Base-by-base conservation (phyloP, 495 filamentous ascomycete genomes). In the Glonium stellatum region DNA sequence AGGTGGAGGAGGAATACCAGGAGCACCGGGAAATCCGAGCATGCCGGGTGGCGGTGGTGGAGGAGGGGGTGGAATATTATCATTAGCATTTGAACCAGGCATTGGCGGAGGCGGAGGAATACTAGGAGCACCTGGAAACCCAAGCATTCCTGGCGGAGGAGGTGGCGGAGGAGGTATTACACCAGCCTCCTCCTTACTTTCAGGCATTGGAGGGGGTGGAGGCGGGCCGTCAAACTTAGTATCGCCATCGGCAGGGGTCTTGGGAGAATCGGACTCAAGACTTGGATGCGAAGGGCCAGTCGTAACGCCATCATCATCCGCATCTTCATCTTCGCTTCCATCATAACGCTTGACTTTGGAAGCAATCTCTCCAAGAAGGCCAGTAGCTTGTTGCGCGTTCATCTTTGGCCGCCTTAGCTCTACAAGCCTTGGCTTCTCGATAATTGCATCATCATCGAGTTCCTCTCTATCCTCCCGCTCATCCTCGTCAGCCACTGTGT, bases 241-340 rank as follows among this genome's bases (percentile, higher is more conserved):
- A 68, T 90, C 88, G 39, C 68, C 68, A 69, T 90, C 88, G 37
- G 76, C 79, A 11, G 88, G 87, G 3, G 87, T 90, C 60, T 83
- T 81, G 3, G 87, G 88, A 13, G 81, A 78, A 58, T 86, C 77
- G 4, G 87, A 84, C 60, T 89, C 86, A 60, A 87, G 71, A 70
- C 88, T 86, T 34, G 88, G 87, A 72, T 89, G 88, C 12, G 87
- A 87, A 11, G 86, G 81, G 13, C 86, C 87, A 52, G 88, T 89
- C 5, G 89, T 89, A 56, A 89, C 78, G 39, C 86, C 88, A 66
- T 88, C 87, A 36, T 75, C 80, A 35, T 76, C 77, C 4, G 39
- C 77, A 25, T 82, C 82, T 55, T 91, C 88, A 58, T 86, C 87
- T 59, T 88, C 88, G 60, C 82, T 86, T 37, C 73, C 80, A 65